Percentiles rank a stretch among this genome's conserved stretches.
Conservation (phyloP, 2,329 filamentous ascomycete species). For the Nigrospora osmanthi region DNA sequence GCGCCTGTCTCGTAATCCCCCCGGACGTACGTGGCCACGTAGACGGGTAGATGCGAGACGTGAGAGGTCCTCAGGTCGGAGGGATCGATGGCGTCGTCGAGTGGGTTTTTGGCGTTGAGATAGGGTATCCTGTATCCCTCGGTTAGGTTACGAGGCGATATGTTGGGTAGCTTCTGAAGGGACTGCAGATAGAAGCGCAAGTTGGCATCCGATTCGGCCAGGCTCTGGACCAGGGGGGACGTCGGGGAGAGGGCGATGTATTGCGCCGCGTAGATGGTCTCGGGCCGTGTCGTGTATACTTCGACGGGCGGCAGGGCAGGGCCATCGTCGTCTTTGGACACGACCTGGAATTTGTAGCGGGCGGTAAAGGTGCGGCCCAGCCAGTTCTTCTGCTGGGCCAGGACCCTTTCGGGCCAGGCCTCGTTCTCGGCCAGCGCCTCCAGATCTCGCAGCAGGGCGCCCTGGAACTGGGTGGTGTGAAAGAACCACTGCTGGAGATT, state of each 20-base stretch:
- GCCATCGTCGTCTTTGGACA: slow-evolving; percentile 30
- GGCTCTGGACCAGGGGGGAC: slow-evolving; percentile 58
- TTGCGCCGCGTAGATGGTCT: slow-evolving; percentile 82
- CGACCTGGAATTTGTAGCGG: slow-evolving; percentile 61
- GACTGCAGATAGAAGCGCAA: slow-evolving; percentile 63
- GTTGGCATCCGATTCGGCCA: slow-evolving; percentile 51
- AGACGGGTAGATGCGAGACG: slow-evolving; percentile 57
- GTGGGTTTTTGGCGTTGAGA: slow-evolving; percentile 23
- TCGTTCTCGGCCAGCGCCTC: slow-evolving; percentile 53
- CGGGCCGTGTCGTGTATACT: slow-evolving; percentile 77
- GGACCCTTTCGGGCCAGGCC: slow-evolving; percentile 75
- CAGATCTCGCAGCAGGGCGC: slow-evolving; percentile 64
- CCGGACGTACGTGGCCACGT: slow-evolving; percentile 77
- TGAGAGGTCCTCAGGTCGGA: slow-evolving; percentile 45
- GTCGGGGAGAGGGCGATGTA: slow-evolving; percentile 72
- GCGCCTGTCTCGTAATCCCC: slow-evolving; percentile 81
- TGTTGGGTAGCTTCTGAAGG: slow-evolving; percentile 36
- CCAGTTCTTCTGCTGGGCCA: slow-evolving; percentile 84
- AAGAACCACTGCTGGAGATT: slow-evolving; percentile 86
- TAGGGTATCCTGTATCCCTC: slow-evolving; percentile 60
- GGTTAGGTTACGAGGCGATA: slow-evolving; percentile 43
- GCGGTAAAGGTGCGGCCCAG: slow-evolving; percentile 72
- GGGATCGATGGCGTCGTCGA: slow-evolving; percentile 51
- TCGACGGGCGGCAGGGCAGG: slow-evolving; percentile 40
- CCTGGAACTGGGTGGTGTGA: slow-evolving; percentile 71